These are phyloP conservation scores for Ophiostoma tasmaniense DNA, from an alignment of 2,329 filamentous ascomycete genomes.

Conservation along the genomic window DNA sequence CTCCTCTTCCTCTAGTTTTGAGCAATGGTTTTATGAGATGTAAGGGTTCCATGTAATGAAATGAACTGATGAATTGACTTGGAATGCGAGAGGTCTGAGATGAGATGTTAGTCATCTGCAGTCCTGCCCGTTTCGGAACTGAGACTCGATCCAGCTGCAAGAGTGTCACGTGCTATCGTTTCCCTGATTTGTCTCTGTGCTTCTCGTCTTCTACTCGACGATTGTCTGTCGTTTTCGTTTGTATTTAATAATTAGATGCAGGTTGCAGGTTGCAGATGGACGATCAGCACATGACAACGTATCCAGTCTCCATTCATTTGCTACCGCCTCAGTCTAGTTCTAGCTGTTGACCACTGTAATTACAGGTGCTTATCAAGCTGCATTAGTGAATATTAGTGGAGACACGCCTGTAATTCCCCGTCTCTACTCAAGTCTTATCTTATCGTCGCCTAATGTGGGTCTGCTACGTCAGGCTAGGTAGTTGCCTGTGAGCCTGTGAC, in stretches of 20 bases:
- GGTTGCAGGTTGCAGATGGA: not conserved
- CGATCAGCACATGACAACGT: not conserved
- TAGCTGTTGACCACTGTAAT: not conserved
- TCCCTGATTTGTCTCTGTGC: not conserved
- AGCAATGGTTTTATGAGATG: not conserved
- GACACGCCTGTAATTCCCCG: not conserved
- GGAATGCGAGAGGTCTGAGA: not conserved
- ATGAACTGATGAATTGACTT: not conserved
- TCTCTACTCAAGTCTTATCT: not conserved
- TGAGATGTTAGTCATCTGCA: not conserved
- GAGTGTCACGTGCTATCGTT: not conserved
- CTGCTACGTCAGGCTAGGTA: not conserved
- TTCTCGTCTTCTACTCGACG: not conserved
- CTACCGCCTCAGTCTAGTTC: not conserved
- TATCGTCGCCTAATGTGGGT: not conserved
- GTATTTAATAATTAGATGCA: not conserved
- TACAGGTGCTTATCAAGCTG: not conserved
- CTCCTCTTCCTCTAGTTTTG: not conserved
- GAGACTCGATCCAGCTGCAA: not conserved
- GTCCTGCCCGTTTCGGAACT: not conserved
- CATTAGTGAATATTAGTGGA: not conserved
- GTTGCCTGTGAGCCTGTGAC: not conserved
- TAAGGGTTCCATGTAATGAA: not conserved
- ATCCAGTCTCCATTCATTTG: not conserved
- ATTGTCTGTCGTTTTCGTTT: not conserved